Evolutionary conservation across 164 flowering plant species (phyloP).

Genomic region (Amborella trichopoda): DNA sequence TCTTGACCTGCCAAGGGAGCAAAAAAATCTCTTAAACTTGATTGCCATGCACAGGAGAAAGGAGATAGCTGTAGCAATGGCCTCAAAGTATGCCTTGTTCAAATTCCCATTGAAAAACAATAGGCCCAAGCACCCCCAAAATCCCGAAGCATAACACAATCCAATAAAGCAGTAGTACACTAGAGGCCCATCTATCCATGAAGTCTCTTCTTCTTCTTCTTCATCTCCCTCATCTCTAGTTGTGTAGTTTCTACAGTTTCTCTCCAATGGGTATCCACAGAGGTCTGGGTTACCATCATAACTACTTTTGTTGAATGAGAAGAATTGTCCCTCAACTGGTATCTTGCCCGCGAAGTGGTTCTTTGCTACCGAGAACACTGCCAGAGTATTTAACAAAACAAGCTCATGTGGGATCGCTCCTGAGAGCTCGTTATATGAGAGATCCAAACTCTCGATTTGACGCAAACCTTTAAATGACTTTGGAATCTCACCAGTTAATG

Average conservation of each 20-base stretch:
- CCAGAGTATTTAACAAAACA: neutral
- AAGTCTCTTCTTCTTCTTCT: neutral
- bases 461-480: neutral
- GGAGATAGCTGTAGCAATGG: too few species aligned
- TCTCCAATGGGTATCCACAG: conserved; percentile 3
- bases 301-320: neutral
- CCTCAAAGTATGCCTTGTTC: too few species aligned
- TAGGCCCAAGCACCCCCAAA: too few species aligned
- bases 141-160: too few species aligned
- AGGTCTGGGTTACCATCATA: conserved; percentile 3
- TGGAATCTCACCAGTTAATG: conserved; percentile 3
- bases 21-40: too few species aligned
- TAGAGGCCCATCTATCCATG: too few species aligned
- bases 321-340: neutral
- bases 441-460: conserved; percentile 5
- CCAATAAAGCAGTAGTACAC: too few species aligned
- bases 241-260: neutral
- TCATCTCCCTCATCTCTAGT: neutral
- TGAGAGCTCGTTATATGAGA: conserved; percentile 3
- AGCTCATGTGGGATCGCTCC: conserved; percentile 1
- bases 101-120: too few species aligned
- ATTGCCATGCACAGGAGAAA: too few species aligned
- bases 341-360: neutral
- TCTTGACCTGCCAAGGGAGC: too few species aligned
- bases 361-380: neutral